Conservation (phyloP, 805 yeast genomes). For the Yarrowia sp. region DNA sequence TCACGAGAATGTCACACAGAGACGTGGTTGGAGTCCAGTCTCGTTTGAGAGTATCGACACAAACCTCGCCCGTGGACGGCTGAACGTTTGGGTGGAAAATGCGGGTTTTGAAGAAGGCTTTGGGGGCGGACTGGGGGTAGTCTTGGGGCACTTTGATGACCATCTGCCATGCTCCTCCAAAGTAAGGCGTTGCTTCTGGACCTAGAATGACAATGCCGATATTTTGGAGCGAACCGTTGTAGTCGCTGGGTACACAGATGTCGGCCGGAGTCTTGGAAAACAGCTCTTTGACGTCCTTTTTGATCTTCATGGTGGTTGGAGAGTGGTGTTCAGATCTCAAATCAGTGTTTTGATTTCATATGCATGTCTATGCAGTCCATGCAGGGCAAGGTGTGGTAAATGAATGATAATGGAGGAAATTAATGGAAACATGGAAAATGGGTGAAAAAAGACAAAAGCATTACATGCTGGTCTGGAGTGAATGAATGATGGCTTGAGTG, state of each 20-base stretch:
- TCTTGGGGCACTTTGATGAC: slow-evolving; percentile 51
- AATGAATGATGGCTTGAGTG: too few species aligned
- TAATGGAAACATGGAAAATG: background rate
- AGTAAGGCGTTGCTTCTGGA: slow-evolving; percentile 54
- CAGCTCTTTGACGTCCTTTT: slow-evolving; percentile 25
- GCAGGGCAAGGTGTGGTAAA: too few species aligned
- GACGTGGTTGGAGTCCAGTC: slow-evolving; percentile 47
- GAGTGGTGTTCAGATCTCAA: background rate
- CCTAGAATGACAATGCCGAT: slow-evolving; percentile 45
- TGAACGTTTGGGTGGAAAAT: slow-evolving; percentile 49
- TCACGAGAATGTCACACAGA: slow-evolving; percentile 45
- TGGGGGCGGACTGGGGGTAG: slow-evolving; percentile 58
- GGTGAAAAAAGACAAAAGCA: too few species aligned
- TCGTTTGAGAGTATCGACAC: slow-evolving; percentile 49
- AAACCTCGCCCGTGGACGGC: slow-evolving; percentile 48
- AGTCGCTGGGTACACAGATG: slow-evolving; percentile 15
- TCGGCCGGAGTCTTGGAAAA: slow-evolving; percentile 21
- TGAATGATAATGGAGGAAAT: background rate
- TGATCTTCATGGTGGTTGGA: slow-evolving; percentile 20
- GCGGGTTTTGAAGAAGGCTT: slow-evolving; percentile 51
- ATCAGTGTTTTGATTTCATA: slow-evolving; percentile 12
- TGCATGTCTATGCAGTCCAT: slow-evolving; percentile 11
- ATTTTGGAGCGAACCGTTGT: slow-evolving; percentile 19
- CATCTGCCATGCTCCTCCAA: slow-evolving; percentile 58
- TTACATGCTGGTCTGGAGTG: too few species aligned